These are phyloP conservation scores for Aspergillus fumigatus DNA, from an alignment of 2,329 filamentous ascomycete genomes.

Conservation along the genomic window DNA sequence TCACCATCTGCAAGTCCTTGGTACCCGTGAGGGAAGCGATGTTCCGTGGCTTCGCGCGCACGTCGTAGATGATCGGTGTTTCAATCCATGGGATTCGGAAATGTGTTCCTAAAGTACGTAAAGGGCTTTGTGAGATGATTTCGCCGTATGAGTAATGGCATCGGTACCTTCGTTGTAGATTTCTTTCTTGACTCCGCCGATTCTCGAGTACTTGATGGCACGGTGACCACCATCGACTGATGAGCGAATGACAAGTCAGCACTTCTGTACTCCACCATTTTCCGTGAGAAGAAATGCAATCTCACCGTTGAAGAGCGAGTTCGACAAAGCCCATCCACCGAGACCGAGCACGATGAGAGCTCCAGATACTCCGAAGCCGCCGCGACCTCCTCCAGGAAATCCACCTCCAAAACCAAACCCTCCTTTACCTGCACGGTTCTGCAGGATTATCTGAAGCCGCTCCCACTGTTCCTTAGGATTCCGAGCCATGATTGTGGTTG, in stretches of 20 bases:
- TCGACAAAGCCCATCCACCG: conserved; percentile 42
- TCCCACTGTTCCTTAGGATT: conserved; percentile 65
- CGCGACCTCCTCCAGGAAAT: conserved; percentile 50
- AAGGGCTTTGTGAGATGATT: background rate
- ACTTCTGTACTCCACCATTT: background rate
- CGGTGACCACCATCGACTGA: conserved; percentile 94
- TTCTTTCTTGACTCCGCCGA: conserved; percentile 90
- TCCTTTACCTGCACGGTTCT: conserved; percentile 47
- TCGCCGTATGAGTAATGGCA: background rate
- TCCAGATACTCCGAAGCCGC: conserved; percentile 53
- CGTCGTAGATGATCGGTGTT: conserved; percentile 93
- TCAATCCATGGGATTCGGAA: conserved; percentile 95
- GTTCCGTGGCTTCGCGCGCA: conserved; percentile 94
- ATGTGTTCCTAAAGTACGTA: conserved; percentile 66
- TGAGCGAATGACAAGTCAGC: conserved; percentile 7
- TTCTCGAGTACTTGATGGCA: conserved; percentile 94
- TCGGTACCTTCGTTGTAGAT: conserved; percentile 85
- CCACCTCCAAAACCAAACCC: conserved; percentile 41
- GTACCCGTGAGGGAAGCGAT: conserved; percentile 96
- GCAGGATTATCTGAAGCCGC: conserved; percentile 59
- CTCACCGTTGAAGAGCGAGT: conserved; percentile 65
- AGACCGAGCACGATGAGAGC: conserved; percentile 50
- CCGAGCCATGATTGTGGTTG: conserved; percentile 38
- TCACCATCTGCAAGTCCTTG: conserved; percentile 99
- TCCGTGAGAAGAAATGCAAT: background rate